A percentile compares a stretch with the other conserved stretches of the same genome.
Conservation (phyloP, 2,329 filamentous ascomycete genomes). For the Pseudogymnoascus sp. region DNA sequence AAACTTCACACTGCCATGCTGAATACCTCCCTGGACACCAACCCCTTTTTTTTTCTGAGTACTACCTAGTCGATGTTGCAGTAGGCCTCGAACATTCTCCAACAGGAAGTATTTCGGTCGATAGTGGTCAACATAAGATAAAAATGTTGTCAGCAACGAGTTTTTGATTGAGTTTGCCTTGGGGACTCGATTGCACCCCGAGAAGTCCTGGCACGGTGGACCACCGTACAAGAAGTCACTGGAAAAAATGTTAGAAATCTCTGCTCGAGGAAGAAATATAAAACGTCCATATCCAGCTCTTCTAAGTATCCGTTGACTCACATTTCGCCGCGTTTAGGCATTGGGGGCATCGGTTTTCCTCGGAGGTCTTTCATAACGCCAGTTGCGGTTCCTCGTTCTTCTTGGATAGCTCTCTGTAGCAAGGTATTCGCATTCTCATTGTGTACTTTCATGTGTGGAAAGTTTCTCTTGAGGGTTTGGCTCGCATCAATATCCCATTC, state of each 20-base stretch:
- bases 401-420: constrained; percentile 12
- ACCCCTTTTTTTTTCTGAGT: constrained; percentile 7
- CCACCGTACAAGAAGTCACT: constrained; percentile 16
- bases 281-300: background rate
- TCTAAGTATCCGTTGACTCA: background rate
- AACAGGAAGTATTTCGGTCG: constrained; percentile 21
- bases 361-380: constrained; percentile 10
- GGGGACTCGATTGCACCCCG: constrained; percentile 11
- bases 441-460: constrained; percentile 9
- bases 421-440: constrained; percentile 14
- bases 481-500: constrained; percentile 3
- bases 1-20: constrained; percentile 13
- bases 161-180: constrained; percentile 18
- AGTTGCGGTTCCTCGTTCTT: constrained; percentile 6
- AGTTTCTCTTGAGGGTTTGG: background rate
- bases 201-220: constrained; percentile 18
- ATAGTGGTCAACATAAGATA: constrained; percentile 21
- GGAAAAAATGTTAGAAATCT: background rate
- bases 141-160: constrained; percentile 16
- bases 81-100: constrained; percentile 20
- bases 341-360: constrained; percentile 9
- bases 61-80: constrained; percentile 13
- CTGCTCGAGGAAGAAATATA: background rate
- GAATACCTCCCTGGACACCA: background rate
- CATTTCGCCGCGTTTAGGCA: constrained; percentile 15